These are phyloP conservation scores for Grosmannia penicillata DNA, from an alignment of 2,329 filamentous ascomycete genomes.

Conservation along the genomic window DNA sequence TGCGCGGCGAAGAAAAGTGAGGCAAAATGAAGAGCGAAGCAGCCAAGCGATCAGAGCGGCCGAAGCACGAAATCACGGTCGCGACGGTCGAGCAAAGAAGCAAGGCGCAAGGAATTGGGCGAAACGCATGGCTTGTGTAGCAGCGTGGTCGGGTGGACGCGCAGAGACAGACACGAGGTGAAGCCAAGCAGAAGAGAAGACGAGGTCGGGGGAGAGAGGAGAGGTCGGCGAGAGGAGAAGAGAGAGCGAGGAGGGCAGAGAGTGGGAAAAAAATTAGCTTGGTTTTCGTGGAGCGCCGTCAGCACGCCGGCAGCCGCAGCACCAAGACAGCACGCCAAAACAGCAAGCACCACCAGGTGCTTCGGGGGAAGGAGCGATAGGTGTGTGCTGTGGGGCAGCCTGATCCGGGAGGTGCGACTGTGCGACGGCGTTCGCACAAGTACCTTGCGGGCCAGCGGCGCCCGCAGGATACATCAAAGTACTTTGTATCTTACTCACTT, in stretches of 20 bases:
- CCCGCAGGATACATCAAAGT: no score
- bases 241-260: not conserved
- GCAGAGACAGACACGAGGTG: not conserved
- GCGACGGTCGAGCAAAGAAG: conserved; percentile 1
- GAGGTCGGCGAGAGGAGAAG: not conserved
- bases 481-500: no score
- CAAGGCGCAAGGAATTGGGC: not conserved
- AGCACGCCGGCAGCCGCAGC: not conserved
- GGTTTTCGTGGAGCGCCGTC: conserved; percentile 3
- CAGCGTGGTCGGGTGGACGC: not conserved
- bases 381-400: conserved; percentile 1
- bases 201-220: not conserved
- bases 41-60: not conserved
- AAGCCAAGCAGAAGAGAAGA: not conserved
- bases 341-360: conserved; percentile 3
- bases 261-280: conserved; percentile 6
- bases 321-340: not conserved
- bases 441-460: no score
- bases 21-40: not conserved
- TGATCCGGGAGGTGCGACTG: no score
- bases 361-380: conserved; percentile 8
- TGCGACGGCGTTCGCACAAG: no score
- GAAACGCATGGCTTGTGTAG: conserved; percentile 2
- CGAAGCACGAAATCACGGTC: not conserved
- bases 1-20: not conserved